Conservation (phyloP, 495 filamentous ascomycete genomes). For the Pseudomonodictys pantanalensis region DNA sequence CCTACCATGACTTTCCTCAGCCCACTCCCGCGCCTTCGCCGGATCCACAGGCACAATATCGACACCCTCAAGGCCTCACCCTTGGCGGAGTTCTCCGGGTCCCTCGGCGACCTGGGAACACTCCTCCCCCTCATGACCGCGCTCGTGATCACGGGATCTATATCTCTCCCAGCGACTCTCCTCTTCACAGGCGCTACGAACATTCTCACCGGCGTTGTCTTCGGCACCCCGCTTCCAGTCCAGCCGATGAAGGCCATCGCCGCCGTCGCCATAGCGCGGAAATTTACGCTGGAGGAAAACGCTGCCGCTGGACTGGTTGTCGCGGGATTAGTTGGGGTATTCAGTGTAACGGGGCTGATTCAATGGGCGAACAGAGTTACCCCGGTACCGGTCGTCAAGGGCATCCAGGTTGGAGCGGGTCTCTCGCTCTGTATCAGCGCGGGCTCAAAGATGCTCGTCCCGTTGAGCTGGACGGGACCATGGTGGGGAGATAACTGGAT, state of each 20-base stretch:
- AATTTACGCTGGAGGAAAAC: constrained; percentile 63
- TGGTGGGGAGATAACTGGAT: constrained; percentile 68
- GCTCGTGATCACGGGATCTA: constrained; percentile 67
- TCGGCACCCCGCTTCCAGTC: constrained; percentile 82
- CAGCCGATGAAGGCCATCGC: constrained; percentile 76
- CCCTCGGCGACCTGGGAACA: constrained; percentile 87
- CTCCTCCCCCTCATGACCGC: constrained; percentile 86
- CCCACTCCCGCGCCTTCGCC: constrained; percentile 19
- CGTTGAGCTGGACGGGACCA: constrained; percentile 57
- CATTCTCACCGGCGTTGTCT: constrained; percentile 72
- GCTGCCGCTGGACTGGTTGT: constrained; percentile 79
- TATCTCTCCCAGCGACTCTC: constrained; percentile 78
- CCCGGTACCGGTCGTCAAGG: constrained; percentile 83
- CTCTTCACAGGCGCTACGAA: constrained; percentile 87
- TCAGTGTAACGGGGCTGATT: constrained; percentile 73
- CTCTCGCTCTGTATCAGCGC: constrained; percentile 74
- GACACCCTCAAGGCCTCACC: constrained; percentile 54
- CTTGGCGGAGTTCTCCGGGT: constrained; percentile 80
- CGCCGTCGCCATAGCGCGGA: constrained; percentile 71
- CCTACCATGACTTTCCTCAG: no score
- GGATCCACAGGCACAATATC: constrained; percentile 46
- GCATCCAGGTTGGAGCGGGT: constrained; percentile 90
- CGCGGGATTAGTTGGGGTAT: constrained; percentile 63
- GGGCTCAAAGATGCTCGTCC: constrained; percentile 58
- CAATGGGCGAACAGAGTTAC: constrained; percentile 66